Base-by-base conservation (phyloP, 108 stramenopile genomes). In the Cyclotella atomus region DNA sequence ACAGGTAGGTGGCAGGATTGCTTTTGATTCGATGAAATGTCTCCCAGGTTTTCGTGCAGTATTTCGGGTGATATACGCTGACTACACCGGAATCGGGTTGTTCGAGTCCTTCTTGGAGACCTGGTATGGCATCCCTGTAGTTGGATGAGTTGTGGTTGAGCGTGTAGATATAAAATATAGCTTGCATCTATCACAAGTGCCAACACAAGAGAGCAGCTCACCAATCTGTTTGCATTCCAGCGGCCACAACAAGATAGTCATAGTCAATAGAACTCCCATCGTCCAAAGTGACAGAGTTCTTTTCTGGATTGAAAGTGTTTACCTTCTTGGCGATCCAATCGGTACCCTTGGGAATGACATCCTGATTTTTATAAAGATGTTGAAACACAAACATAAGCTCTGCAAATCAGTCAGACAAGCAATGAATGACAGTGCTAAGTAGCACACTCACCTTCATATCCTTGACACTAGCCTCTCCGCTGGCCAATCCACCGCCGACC, bases 181-280 rank as follows among this genome's bases (percentile, higher is more conserved):
- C n/a, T n/a, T n/a, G n/a, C n/a, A n/a, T n/a, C n/a, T n/a, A n/a
- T n/a, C n/a, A n/a, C n/a, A n/a, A n/a, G n/a, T n/a, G n/a, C n/a
- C n/a, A n/a, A n/a, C n/a, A n/a, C n/a, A n/a, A n/a, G n/a, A n/a
- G n/a, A n/a, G n/a, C n/a, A n/a, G n/a, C n/a, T n/a, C n/a, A n/a
- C n/a, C n/a, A 79, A 29, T 84, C 62, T 14, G 67, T 70, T 38
- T 84, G 71, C 62, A 84, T 78, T 23, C 83, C 83, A 14, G 68
- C 71, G 0, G 77, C 77, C 14, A 84, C 83, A 1, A 84, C 78
- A 0, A 84, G 68, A 23, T 79, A 84, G 52, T 84, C 83, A 49
- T 84, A 84, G 19, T 73, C 21, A 32, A 84, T 36, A 19, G 56
- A 7, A 14, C 59, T 65, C 28, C 83, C 83, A 49, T 73, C 67